Evolutionary conservation across 768 basidiomycete species (phyloP).

Genomic region (Leccinum barrowsii): DNA sequence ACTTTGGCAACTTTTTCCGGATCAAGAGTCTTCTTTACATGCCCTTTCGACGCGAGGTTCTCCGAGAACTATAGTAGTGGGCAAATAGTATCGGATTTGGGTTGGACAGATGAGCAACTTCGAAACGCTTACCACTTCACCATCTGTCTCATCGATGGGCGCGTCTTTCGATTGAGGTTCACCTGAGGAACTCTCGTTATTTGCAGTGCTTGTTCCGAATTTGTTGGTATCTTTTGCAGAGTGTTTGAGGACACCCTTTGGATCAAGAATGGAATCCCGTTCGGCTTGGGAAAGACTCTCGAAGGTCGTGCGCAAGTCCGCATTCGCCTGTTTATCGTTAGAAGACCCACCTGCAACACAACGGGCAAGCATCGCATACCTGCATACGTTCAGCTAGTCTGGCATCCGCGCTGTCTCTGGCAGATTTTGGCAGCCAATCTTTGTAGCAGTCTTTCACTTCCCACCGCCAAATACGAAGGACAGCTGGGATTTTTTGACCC

Average conservation of each 20-base stretch:
- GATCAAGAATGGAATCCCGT: constrained; percentile 51
- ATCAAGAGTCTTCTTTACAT: constrained; percentile 51
- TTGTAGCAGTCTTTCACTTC: constrained; percentile 62
- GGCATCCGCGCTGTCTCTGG: constrained; percentile 55
- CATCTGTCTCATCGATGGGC: constrained; percentile 36
- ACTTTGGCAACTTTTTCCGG: constrained; percentile 46
- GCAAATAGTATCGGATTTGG: background rate
- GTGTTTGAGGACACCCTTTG: constrained; percentile 38
- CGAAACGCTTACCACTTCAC: constrained; percentile 34
- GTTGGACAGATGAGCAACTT: background rate
- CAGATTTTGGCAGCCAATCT: constrained; percentile 66
- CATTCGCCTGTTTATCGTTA: constrained; percentile 48
- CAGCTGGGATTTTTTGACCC: constrained; percentile 54
- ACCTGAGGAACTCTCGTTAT: background rate
- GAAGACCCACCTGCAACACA: background rate
- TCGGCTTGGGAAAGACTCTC: constrained; percentile 56
- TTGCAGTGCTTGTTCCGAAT: constrained; percentile 3
- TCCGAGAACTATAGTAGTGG: constrained; percentile 17
- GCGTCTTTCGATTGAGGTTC: constrained; percentile 29
- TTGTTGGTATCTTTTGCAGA: constrained; percentile 35
- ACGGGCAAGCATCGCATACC: constrained; percentile 36
- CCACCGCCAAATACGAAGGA: constrained; percentile 83
- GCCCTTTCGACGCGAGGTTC: constrained; percentile 31
- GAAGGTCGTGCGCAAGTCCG: constrained; percentile 52
- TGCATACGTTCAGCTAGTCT: constrained; percentile 63